These are phyloP conservation scores for Betula pendula DNA, from an alignment of 306 rosid genomes.

Conservation along the genomic window DNA sequence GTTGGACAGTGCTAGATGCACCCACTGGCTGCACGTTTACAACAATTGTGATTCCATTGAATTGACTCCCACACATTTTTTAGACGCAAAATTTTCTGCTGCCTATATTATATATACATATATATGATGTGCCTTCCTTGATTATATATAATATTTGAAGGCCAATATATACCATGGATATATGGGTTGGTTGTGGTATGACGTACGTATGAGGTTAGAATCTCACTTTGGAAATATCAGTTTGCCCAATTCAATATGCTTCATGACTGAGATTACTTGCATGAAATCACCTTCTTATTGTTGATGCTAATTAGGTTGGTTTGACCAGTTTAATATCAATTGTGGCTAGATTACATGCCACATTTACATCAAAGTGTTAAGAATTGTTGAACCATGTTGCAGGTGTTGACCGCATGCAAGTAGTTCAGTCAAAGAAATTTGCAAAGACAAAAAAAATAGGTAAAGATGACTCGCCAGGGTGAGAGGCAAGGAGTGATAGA, in stretches of 20 bases:
- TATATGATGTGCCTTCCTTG: neutral
- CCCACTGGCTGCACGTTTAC: constrained; percentile 41
- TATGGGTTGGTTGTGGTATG: neutral
- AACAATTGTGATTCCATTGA: constrained; percentile 27
- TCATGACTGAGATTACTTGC: neutral
- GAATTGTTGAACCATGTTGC: neutral
- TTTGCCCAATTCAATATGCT: neutral
- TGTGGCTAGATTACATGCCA: neutral
- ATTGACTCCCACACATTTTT: constrained; percentile 21
- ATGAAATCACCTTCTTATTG: neutral
- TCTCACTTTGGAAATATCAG: neutral
- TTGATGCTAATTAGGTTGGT: neutral
- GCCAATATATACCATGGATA: neutral
- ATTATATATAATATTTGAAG: neutral
- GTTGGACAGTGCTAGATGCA: constrained; percentile 36
- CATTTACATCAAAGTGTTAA: neutral
- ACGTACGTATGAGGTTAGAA: neutral
- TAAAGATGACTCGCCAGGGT: no score
- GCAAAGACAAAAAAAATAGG: no score
- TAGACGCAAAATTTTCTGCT: constrained; percentile 1
- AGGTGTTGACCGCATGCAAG: no score
- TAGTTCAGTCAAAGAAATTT: no score
- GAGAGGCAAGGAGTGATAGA: neutral
- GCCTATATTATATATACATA: no score
- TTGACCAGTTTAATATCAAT: neutral